Evolutionary conservation across 1,139 yeast species (phyloP).

Genomic region (Trichomonascaceae sp.): DNA sequence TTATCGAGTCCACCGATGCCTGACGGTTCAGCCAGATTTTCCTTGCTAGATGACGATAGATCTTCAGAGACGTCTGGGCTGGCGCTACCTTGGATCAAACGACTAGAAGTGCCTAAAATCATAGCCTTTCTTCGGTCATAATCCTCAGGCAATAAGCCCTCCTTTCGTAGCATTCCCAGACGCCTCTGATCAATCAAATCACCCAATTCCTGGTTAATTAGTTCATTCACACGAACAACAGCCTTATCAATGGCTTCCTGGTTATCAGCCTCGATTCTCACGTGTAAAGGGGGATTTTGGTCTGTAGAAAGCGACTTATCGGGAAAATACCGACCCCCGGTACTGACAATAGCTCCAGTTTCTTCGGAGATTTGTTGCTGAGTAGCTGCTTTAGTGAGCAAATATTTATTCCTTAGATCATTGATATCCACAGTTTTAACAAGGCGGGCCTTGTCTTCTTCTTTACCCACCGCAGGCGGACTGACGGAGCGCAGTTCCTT

Average conservation of each 20-base stretch:
- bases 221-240: slow-evolving; percentile 27
- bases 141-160: slow-evolving; percentile 12
- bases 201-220: slow-evolving; percentile 31
- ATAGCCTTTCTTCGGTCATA: slow-evolving; percentile 7
- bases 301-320: slow-evolving; percentile 33
- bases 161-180: slow-evolving; percentile 16
- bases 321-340: slow-evolving; percentile 36
- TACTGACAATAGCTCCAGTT: slow-evolving; percentile 32
- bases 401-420: slow-evolving; percentile 34
- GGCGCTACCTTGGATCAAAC: neutral
- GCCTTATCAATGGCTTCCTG: slow-evolving; percentile 31
- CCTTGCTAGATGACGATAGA: neutral
- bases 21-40: neutral
- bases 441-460: slow-evolving; percentile 5
- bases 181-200: slow-evolving; percentile 31
- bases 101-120: neutral
- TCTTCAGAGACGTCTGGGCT: neutral
- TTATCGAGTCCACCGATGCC: neutral
- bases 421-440: slow-evolving; percentile 33
- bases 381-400: slow-evolving; percentile 34
- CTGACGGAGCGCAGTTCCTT: slow-evolving; percentile 3
- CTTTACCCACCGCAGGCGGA: slow-evolving; percentile 5
- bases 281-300: slow-evolving; percentile 32
- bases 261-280: slow-evolving; percentile 29
- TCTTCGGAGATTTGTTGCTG: slow-evolving; percentile 28